phyloP scores from a whole-genome alignment of 78 protist species.

The Guillardia theta region DNA sequence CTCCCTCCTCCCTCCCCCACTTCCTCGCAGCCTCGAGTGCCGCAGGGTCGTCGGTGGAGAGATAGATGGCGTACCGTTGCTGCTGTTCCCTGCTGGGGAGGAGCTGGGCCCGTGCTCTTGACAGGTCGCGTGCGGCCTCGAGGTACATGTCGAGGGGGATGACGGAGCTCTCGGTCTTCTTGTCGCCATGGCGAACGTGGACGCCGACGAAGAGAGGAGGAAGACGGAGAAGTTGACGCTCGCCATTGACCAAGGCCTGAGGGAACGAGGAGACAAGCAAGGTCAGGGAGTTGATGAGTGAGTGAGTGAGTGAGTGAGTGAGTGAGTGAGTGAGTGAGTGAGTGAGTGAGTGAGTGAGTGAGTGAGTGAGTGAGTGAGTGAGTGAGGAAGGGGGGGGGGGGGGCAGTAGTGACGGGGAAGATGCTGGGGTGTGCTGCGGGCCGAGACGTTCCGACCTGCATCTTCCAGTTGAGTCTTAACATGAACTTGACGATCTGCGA shows the following conservation, averaged over 20 bases:
- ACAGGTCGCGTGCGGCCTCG: neutral
- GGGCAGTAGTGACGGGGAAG: too few species aligned
- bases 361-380: neutral
- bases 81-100: too few species aligned
- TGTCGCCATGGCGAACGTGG: constrained; percentile 1
- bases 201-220: neutral
- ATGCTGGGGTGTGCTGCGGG: too few species aligned
- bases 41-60: constrained; percentile 17
- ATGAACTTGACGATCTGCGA: neutral
- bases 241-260: too few species aligned
- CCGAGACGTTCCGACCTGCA: too few species aligned
- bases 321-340: too few species aligned
- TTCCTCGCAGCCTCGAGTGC: neutral
- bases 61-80: too few species aligned
- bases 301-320: too few species aligned
- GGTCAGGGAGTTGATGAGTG: too few species aligned
- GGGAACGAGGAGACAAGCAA: neutral
- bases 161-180: constrained; percentile 7
- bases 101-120: too few species aligned
- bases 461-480: neutral
- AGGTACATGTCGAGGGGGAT: neutral
- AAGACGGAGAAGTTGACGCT: neutral
- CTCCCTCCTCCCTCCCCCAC: neutral
- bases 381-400: neutral
- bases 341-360: too few species aligned